phyloP scores from a whole-genome alignment of 352 stramenopile species.

The Pythium periplocum region DNA sequence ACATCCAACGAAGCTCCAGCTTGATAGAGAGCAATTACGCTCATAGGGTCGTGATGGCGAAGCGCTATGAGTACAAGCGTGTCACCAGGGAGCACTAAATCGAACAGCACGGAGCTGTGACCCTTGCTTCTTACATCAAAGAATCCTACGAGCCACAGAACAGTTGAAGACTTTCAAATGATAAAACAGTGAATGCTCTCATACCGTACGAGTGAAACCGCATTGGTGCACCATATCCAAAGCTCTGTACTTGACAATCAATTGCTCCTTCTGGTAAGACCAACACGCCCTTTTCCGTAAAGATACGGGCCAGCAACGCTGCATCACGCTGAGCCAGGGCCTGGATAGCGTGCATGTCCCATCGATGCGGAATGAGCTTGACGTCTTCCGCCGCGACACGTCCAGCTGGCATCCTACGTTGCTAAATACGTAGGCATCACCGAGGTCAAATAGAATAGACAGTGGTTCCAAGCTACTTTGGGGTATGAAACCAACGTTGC shows the following conservation, averaged over 20 bases:
- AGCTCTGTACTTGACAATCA: slow-evolving; percentile 29
- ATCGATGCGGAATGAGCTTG: slow-evolving; percentile 40
- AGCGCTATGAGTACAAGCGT: slow-evolving; percentile 49
- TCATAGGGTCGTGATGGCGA: slow-evolving; percentile 29
- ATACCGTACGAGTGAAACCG: slow-evolving; percentile 50
- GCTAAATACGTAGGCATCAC: too few species aligned
- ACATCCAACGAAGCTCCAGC: slow-evolving; percentile 23
- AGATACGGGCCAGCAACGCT: slow-evolving; percentile 29
- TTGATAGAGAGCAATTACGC: slow-evolving; percentile 28
- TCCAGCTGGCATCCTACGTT: too few species aligned
- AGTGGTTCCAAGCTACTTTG: too few species aligned
- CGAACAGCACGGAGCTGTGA: slow-evolving; percentile 20
- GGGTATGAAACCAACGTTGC: too few species aligned
- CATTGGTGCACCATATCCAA: slow-evolving; percentile 41
- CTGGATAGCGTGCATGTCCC: slow-evolving; percentile 55
- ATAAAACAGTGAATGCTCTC: neutral
- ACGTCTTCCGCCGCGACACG: neutral
- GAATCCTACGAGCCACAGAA: slow-evolving; percentile 31
- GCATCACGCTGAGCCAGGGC: slow-evolving; percentile 28
- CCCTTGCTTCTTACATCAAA: slow-evolving; percentile 21
- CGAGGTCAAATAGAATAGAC: too few species aligned
- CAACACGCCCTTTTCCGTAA: slow-evolving; percentile 21
- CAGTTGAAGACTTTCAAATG: neutral
- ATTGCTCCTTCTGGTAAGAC: slow-evolving; percentile 22
- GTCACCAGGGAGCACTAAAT: slow-evolving; percentile 37